phyloP scores from a whole-genome alignment of 83 land plant species.

The Picea abies region DNA sequence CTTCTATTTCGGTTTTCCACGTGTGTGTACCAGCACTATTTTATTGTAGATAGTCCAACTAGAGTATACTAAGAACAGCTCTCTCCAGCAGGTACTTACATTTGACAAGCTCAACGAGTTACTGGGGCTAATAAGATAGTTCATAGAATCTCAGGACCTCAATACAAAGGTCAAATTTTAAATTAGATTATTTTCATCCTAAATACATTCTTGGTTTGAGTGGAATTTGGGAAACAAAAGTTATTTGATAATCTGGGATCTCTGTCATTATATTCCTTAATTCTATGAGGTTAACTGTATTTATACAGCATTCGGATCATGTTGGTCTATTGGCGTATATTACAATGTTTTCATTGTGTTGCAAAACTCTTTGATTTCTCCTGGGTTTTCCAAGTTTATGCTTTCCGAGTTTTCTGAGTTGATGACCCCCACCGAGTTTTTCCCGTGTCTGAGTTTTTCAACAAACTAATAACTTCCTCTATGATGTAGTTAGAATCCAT shows the following conservation, averaged over 20 bases:
- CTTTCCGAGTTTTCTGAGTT: too few species aligned
- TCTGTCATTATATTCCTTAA: neutral
- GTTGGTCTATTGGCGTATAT: neutral
- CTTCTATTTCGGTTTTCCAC: neutral
- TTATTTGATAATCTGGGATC: neutral
- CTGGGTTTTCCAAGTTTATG: too few species aligned
- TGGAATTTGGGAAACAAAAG: neutral
- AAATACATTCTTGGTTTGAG: neutral
- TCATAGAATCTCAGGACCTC: neutral
- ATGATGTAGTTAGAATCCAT: neutral
- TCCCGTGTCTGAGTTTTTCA: too few species aligned
- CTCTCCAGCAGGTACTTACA: too few species aligned
- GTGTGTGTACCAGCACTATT: neutral
- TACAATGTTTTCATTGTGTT: neutral
- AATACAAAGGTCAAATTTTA: neutral
- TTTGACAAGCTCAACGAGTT: neutral
- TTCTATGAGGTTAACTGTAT: neutral
- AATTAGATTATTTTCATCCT: neutral
- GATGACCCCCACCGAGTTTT: too few species aligned
- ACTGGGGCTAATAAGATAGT: neutral
- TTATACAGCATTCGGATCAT: neutral
- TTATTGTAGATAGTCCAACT: too few species aligned
- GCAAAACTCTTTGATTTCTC: too few species aligned
- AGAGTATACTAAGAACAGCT: too few species aligned
- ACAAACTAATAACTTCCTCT: neutral